These are phyloP conservation scores for Orbilia oligospora DNA, from an alignment of 2,329 filamentous ascomycete genomes.

Conservation along the genomic window DNA sequence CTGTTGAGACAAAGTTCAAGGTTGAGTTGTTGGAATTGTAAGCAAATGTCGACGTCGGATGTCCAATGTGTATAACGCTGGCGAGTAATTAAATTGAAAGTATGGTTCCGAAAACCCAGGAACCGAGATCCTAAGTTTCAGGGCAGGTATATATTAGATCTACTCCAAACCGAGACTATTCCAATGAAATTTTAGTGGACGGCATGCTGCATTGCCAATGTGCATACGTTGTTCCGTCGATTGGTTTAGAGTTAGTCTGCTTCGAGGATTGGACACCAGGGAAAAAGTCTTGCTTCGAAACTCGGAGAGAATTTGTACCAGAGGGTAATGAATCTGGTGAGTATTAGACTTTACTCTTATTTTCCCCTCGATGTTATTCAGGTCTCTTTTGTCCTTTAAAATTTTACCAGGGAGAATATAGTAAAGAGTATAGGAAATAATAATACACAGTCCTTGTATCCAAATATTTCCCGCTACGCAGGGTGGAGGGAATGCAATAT, in stretches of 20 bases:
- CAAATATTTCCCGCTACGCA: neutral
- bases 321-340: conserved; percentile 5
- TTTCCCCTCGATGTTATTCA: neutral
- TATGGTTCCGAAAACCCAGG: conserved; percentile 25
- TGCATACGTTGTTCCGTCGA: conserved; percentile 29
- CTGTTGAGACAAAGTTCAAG: conserved; percentile 27
- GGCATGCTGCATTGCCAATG: conserved; percentile 26
- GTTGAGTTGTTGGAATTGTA: neutral
- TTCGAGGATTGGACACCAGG: conserved; percentile 32
- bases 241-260: conserved; percentile 23
- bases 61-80: conserved; percentile 4
- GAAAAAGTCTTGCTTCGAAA: conserved; percentile 50
- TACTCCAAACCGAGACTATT: conserved; percentile 42
- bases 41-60: neutral
- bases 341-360: conserved; percentile 16
- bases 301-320: conserved; percentile 28
- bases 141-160: conserved; percentile 33
- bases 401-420: neutral
- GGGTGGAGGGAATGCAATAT: neutral
- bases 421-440: neutral
- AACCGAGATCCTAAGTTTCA: conserved; percentile 38
- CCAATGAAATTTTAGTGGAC: conserved; percentile 2
- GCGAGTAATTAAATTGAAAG: conserved; percentile 6
- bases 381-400: neutral
- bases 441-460: neutral